phyloP scores from a whole-genome alignment of 2,329 filamentous ascomycete species.

The Talaromyces sp. region DNA sequence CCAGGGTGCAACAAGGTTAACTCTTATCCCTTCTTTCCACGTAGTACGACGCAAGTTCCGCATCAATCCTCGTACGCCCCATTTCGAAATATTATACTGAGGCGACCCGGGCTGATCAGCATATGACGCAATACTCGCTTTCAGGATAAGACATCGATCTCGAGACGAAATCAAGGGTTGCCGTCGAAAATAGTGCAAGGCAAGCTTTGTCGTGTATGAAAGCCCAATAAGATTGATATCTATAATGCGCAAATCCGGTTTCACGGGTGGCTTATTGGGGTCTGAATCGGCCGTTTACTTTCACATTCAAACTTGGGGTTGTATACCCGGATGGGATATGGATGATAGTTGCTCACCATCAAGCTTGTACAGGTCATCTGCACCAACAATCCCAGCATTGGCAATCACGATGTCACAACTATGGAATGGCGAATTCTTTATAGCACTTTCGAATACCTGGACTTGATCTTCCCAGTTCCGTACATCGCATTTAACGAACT shows the following conservation, averaged over 20 bases:
- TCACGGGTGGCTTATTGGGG: conserved; percentile 18
- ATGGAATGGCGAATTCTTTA: conserved; percentile 29
- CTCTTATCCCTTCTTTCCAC: not conserved
- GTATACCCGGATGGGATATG: too few relatives aligned
- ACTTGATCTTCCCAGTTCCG: conserved; percentile 41
- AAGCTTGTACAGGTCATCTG: conserved; percentile 35
- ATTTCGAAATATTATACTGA: not conserved
- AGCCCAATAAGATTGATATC: conserved; percentile 39
- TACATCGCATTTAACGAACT: conserved; percentile 40
- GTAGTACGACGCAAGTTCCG: not conserved
- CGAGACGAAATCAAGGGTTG: conserved; percentile 30
- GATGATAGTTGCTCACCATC: conserved; percentile 22
- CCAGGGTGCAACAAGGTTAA: not conserved
- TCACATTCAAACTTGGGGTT: too few relatives aligned
- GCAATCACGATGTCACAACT: conserved; percentile 45
- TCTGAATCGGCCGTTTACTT: too few relatives aligned
- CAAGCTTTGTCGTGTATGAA: conserved; percentile 44
- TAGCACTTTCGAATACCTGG: conserved; percentile 37
- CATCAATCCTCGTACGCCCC: not conserved
- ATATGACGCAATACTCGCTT: conserved; percentile 44
- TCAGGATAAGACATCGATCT: conserved; percentile 47
- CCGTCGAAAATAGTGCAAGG: conserved; percentile 43
- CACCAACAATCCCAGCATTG: conserved; percentile 41
- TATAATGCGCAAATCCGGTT: conserved; percentile 40
- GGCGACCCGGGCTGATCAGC: conserved; percentile 36